A percentile compares a stretch with the other conserved stretches of the same genome.
Evolutionary conservation across 306 rosid genomes (phyloP).

Genomic region (Astragalus membranaceus): DNA sequence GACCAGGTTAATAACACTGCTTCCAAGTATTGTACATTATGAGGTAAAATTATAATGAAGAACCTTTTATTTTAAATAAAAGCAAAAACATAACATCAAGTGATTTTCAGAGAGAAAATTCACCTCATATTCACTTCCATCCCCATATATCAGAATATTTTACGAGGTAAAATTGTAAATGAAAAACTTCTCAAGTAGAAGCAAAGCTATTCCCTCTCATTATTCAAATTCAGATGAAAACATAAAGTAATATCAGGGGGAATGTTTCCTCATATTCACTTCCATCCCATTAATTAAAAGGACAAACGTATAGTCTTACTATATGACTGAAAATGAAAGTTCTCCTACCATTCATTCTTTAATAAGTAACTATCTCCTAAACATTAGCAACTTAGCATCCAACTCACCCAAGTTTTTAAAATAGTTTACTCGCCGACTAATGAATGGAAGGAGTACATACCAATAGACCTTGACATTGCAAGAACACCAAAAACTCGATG

Average conservation of each 20-base stretch:
- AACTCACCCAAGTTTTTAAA: background rate
- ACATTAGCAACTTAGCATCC: background rate
- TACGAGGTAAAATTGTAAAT: background rate
- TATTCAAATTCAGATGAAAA: background rate
- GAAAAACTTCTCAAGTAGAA: background rate
- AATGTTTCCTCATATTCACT: background rate
- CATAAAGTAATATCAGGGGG: background rate
- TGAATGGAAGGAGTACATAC: constrained; percentile 31
- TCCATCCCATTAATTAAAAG: background rate
- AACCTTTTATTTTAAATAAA: background rate
- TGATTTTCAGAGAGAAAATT: background rate
- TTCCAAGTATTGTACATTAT: background rate
- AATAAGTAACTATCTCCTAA: background rate
- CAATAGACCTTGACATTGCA: constrained; percentile 97
- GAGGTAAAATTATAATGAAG: background rate
- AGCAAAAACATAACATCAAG: background rate
- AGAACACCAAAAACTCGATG: constrained; percentile 93
- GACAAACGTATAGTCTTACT: background rate
- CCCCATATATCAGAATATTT: background rate
- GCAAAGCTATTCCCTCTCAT: background rate
- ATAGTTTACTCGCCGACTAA: background rate
- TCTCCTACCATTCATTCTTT: background rate
- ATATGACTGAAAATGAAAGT: background rate
- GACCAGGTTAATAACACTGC: too few species aligned
- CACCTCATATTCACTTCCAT: background rate